Base-by-base conservation (phyloP, 345 rosid species). In the Citrus hindsii region DNA sequence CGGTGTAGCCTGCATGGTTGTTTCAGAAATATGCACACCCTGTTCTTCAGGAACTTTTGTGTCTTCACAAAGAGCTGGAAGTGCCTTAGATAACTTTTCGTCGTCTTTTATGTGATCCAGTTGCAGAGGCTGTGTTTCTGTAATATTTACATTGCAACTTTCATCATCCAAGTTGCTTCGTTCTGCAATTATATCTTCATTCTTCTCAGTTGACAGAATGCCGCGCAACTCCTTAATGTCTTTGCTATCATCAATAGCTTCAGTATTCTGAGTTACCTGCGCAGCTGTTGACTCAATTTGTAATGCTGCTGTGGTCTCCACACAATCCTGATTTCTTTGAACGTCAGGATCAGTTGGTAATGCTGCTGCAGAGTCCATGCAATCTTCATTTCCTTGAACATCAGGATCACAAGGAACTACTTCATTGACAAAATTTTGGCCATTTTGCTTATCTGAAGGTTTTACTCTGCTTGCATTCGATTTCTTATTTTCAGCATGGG, bases 171-270 rank as follows among this genome's bases (percentile, higher is more conserved):
- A 51, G 25, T 7, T 70, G 58, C 76, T 86, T 67, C 30, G 78
- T 60, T 75, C 76, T 2, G 79, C 61, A 71, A 72, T 35, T 3
- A 48, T 78, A 70, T 75, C 88, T 68, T 62, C 84, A 30, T 65
- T 77, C 38, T 82, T 84, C 81, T 86, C 91, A 12, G 78, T 53
- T 3, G 87, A 77, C 70, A 85, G 65, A 76, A 87, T 69, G 69
- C 84, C 86, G 48, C 69, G 80, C 42, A 90, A 69, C 79, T 89
- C 98, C 83, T 82, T 86, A 72, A 90, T 89, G 86, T 92, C 97
- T 80, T 91, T 87, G 84, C 86, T 83, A 58, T 86, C 89, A 74
- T 82, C 90, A 81, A 56, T 40, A 67, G 69, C 73, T 64, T 53
- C 80, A 37, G 85, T 71, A 75, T 67, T 37, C 75, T 79, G 85